A percentile compares a stretch with the other conserved stretches of the same genome.
Evolutionary conservation across 495 filamentous ascomycete species (phyloP).

Genomic region (Chaetomium cochliodes): DNA sequence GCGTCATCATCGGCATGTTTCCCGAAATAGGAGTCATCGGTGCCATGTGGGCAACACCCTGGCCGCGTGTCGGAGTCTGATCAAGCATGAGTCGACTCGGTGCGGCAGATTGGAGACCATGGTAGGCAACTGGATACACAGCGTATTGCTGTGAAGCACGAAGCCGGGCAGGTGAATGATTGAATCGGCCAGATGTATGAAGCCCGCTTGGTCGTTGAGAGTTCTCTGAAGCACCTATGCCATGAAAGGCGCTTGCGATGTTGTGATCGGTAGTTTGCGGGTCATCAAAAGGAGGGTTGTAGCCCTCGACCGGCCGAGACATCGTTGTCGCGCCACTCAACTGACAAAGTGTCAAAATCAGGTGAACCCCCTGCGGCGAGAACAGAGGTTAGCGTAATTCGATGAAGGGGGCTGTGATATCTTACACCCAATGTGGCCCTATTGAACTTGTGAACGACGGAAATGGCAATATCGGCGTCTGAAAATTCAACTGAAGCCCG

Average conservation of each 20-base stretch:
- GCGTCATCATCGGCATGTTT: conserved; percentile 27
- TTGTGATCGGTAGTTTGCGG: conserved; percentile 17
- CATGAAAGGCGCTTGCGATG: conserved; percentile 24
- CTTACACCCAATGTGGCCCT: conserved; percentile 51
- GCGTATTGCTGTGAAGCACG: conserved; percentile 26
- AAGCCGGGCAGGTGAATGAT: conserved; percentile 22
- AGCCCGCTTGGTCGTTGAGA: conserved; percentile 17
- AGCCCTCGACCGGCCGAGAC: conserved; percentile 9
- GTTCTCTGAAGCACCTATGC: conserved; percentile 19
- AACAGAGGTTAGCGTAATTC: neutral
- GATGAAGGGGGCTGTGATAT: neutral
- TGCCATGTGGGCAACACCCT: conserved; percentile 22
- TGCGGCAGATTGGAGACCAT: conserved; percentile 25
- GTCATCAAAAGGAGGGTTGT: conserved; percentile 5
- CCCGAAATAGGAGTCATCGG: conserved; percentile 31
- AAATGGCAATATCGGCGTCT: conserved; percentile 44
- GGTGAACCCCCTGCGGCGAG: conserved; percentile 23
- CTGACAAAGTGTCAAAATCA: conserved; percentile 22
- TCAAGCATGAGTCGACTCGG: conserved; percentile 38
- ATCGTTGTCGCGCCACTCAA: neutral
- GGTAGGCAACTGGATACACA: conserved; percentile 42
- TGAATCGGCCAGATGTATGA: conserved; percentile 10
- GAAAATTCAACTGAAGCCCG: conserved; percentile 56
- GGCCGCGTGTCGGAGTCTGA: conserved; percentile 37
- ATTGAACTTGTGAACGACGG: conserved; percentile 44